These are phyloP conservation scores for Gloeopeniophorella convolvens DNA, from an alignment of 768 basidiomycete genomes.

Conservation along the genomic window DNA sequence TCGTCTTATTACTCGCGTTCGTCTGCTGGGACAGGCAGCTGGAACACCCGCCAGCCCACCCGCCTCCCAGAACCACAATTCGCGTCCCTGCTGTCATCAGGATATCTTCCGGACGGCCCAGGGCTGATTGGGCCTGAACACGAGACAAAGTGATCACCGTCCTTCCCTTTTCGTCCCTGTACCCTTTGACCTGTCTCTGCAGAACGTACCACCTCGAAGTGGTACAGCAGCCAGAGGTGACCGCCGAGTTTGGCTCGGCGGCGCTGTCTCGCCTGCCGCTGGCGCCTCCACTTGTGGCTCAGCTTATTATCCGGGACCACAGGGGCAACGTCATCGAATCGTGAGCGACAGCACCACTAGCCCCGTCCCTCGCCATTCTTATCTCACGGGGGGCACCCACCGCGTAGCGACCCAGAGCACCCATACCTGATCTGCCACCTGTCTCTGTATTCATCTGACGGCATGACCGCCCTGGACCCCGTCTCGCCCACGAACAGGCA, in stretches of 20 bases:
- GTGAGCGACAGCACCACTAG: constrained; percentile 43
- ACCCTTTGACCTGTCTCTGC: background rate
- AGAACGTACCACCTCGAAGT: constrained; percentile 73
- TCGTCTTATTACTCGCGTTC: constrained; percentile 16
- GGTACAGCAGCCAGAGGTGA: constrained; percentile 75
- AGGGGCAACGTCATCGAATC: constrained; percentile 67
- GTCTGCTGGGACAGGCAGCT: constrained; percentile 12
- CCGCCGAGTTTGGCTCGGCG: constrained; percentile 74
- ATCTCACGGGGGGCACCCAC: too few relatives aligned
- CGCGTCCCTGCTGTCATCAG: constrained; percentile 10
- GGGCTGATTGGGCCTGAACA: constrained; percentile 12
- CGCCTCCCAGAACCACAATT: constrained; percentile 10
- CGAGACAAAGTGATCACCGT: constrained; percentile 20
- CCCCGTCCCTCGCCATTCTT: constrained; percentile 19
- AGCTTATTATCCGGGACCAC: constrained; percentile 66
- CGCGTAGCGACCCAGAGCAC: constrained; percentile 67
- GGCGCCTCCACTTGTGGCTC: constrained; percentile 78
- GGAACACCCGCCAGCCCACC: constrained; percentile 15
- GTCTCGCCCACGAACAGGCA: constrained; percentile 47
- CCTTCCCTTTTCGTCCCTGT: background rate
- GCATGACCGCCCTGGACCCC: constrained; percentile 54
- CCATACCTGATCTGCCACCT: constrained; percentile 85
- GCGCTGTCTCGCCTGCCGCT: constrained; percentile 76
- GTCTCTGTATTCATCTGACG: constrained; percentile 67
- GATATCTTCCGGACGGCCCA: constrained; percentile 10